Evolutionary conservation across 352 stramenopile species (phyloP).

Genomic region (Peronosclerospora sorghi): DNA sequence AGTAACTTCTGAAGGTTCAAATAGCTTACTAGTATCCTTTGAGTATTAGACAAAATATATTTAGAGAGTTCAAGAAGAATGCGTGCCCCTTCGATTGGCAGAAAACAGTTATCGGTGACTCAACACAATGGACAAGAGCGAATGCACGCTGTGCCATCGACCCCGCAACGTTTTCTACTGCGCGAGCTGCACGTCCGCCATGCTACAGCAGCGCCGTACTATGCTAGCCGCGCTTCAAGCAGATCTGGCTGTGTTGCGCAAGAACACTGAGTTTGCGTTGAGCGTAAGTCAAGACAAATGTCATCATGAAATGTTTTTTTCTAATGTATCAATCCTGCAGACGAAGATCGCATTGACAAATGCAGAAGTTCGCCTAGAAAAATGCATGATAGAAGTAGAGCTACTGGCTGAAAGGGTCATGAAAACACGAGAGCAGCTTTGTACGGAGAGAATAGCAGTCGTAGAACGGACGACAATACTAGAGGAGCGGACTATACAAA

Average conservation of each 20-base stretch:
- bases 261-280: conserved; percentile 62
- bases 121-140: conserved; percentile 22
- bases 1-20: too few species aligned
- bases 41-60: not conserved
- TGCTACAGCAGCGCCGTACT: conserved; percentile 66
- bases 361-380: conserved; percentile 36
- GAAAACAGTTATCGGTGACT: not conserved
- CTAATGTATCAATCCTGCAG: conserved; percentile 14
- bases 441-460: conserved; percentile 49
- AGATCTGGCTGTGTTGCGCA: conserved; percentile 66
- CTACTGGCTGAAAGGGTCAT: conserved; percentile 48
- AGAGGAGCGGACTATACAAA: conserved; percentile 28
- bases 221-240: conserved; percentile 66
- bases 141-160: conserved; percentile 52
- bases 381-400: conserved; percentile 48
- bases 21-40: too few species aligned
- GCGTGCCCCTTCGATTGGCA: not conserved
- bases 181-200: conserved; percentile 45
- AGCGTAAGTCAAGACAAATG: conserved; percentile 23
- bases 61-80: not conserved
- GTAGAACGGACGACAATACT: conserved; percentile 43
- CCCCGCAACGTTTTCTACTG: conserved; percentile 45
- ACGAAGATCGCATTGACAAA: conserved; percentile 40
- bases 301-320: not conserved
- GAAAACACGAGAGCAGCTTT: conserved; percentile 56